Base-by-base conservation (phyloP, 768 basidiomycete genomes). In the Tulasnella sp. region DNA sequence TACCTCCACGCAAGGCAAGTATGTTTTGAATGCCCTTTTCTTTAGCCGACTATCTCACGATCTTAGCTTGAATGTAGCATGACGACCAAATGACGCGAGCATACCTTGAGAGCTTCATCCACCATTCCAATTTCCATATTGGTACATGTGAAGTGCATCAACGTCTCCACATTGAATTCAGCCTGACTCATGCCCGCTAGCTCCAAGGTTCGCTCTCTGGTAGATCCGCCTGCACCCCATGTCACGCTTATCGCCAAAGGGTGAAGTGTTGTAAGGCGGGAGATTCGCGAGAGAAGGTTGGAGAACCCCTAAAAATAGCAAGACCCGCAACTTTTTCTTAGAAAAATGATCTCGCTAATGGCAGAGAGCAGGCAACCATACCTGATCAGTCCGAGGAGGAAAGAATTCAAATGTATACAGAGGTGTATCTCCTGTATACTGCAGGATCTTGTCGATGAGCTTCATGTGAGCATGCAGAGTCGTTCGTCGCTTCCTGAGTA, bases 391-490 rank as follows among this genome's bases (percentile, higher is more conserved):
- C 53, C 88, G 76, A 10, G 93, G 93, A 12, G 93, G 93, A 62
- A 98, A 98, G 74, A 95, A 95, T 64, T 98, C 93, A 64, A 93
- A 88, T 0, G 86, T 89, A 62, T 79, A 95, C 67, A 87, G 93
- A 0, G 89, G 86, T n/a, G 61, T 68, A 1, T 64, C 51, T 7
- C 70, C 59, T 22, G 64, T 54, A 39, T 72, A 69, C 3, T 64
- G 55, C 2, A 66, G 61, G 53, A 95, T 77, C 61, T 82, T 82
- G 55, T 84, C 76, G 1, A 73, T 71, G 45, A 93, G 63, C 67
- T 83, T 88, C 84, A 87, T 86, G n/a, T n/a, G n/a, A n/a, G n/a
- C n/a, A n/a, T n/a, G n/a, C n/a, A n/a, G n/a, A n/a, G n/a, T n/a
- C n/a, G n/a, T n/a, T n/a, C n/a, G n/a, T n/a, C n/a, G n/a, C n/a